Base-by-base conservation (phyloP, 257 asterid genomes). In the Forsythia suspensa region DNA sequence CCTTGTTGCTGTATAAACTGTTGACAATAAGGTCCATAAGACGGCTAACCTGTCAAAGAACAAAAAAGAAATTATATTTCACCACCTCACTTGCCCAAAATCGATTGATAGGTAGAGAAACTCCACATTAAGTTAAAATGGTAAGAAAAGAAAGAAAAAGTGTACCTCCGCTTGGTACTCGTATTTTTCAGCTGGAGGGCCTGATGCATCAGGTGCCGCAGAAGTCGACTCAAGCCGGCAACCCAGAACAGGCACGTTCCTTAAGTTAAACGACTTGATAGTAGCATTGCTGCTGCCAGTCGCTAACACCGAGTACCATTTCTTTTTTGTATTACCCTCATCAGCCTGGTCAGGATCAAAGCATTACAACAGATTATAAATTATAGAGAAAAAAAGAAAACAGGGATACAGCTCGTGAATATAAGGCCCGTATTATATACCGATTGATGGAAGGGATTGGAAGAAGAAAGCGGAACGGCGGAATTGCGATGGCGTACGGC, bases 141-240 rank as follows among this genome's bases (percentile, higher is more conserved):
- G 5, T 16, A n/a, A 18, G 18, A 11, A 15, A 63, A 83, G 12
- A 8, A 15, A 20, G 41, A 18, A 24, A 18, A 15, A 15, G 74
- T 77, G 84, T 68, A 96, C 98, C 99, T 96, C 99, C 20, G 99
- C 99, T 84, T 96, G 99, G 78, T 96, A 96, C 86, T 94, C 99
- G 68, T 59, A 89, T 80, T 92, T 96, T 83, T 96, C 97, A 24
- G 89, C 84, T 18, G 94, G 86, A 34, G 90, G 55, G 41, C 46
- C 80, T 0, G 96, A 83, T 0, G 89, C 82, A 80, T 85, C 92
- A 67, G 95, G 85, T 75, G 91, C 93, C 11, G 98, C 96, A 78
- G 93, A 88, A 51, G 96, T 91, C 44, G 99, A 93, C 82, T 88
- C 96, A 71, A 70, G 76, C 10, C 96, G 88, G 65, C 78, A 40